Conservation (phyloP, 805 yeast genomes). For the Candida montana region DNA sequence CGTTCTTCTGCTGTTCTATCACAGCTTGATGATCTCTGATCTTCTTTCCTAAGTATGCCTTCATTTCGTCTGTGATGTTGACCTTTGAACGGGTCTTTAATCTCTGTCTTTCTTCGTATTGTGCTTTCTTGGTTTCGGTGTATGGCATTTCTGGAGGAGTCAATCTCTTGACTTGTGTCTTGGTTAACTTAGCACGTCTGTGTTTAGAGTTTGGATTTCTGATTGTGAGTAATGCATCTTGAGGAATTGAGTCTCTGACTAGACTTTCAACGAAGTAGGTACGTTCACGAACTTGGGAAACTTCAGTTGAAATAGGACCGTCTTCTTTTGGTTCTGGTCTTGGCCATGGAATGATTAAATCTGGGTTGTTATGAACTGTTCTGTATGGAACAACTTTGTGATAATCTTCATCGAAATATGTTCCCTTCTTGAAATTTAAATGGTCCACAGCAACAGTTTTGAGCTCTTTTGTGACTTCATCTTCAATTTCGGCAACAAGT, state of each 20-base stretch:
- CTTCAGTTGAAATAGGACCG: conserved; percentile 51
- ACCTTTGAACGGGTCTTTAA: conserved; percentile 36
- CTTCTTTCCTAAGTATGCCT: conserved; percentile 48
- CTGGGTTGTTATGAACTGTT: conserved; percentile 63
- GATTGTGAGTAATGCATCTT: conserved; percentile 56
- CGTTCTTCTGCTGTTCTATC: conserved; percentile 13
- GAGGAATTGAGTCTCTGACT: conserved; percentile 64
- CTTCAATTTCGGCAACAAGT: conserved; percentile 71
- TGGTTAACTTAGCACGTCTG: conserved; percentile 58
- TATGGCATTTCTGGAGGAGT: conserved; percentile 74
- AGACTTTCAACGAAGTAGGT: conserved; percentile 69
- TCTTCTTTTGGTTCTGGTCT: conserved; percentile 54
- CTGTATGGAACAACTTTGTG: conserved; percentile 73
- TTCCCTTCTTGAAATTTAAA: conserved; percentile 53
- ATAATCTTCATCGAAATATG: conserved; percentile 69
- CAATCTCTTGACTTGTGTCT: conserved; percentile 55
- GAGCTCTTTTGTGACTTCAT: conserved; percentile 52
- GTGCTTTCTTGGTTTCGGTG: conserved; percentile 55
- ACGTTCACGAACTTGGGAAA: conserved; percentile 57
- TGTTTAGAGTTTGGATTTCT: conserved; percentile 73
- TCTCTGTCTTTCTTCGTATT: conserved; percentile 47
- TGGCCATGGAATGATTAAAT: conserved; percentile 86
- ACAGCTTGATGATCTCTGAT: conserved; percentile 27
- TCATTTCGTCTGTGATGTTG: conserved; percentile 45
- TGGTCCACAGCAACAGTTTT: conserved; percentile 77